A percentile compares a stretch with the other conserved stretches of the same genome.
Conservation (phyloP, 2,329 filamentous ascomycete species). For the Balansia obtecta region DNA sequence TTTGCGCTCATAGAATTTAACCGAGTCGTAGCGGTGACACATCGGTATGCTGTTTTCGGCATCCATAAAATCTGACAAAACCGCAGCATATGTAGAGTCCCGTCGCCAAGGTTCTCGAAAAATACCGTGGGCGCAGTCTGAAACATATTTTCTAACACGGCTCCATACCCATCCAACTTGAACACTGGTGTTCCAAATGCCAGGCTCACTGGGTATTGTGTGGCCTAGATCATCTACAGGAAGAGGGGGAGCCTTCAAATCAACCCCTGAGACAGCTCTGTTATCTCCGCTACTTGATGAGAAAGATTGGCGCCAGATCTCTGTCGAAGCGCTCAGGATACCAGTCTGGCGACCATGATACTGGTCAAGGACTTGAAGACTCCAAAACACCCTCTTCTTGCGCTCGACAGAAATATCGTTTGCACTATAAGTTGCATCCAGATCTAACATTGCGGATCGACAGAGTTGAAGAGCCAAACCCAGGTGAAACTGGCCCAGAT, state of each 20-base stretch:
- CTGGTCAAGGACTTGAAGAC: constrained; percentile 35
- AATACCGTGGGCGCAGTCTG: constrained; percentile 32
- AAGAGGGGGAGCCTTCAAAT: constrained; percentile 26
- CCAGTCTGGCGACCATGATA: constrained; percentile 34
- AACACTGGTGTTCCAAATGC: constrained; percentile 37
- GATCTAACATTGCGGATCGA: constrained; percentile 35
- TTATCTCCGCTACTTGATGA: constrained; percentile 13
- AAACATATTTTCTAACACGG: constrained; percentile 31
- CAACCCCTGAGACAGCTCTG: constrained; percentile 11
- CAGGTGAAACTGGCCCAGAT: constrained; percentile 36
- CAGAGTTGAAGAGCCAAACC: constrained; percentile 37
- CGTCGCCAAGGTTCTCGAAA: constrained; percentile 38
- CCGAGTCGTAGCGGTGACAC: constrained; percentile 39
- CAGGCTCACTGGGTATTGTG: constrained; percentile 25
- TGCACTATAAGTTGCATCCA: constrained; percentile 24
- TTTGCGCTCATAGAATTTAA: constrained; percentile 38
- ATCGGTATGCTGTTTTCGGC: constrained; percentile 35
- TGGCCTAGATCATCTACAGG: constrained; percentile 32
- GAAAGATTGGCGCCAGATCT: constrained; percentile 27
- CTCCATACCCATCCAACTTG: constrained; percentile 41
- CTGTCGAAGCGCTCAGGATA: constrained; percentile 27
- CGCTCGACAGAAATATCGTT: constrained; percentile 26
- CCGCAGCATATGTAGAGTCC: constrained; percentile 37
- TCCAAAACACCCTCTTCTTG: constrained; percentile 39
- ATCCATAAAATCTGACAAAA: constrained; percentile 38